Evolutionary conservation across 148 eudicot species (phyloP).

Genomic region (Amaranthus cruentus): DNA sequence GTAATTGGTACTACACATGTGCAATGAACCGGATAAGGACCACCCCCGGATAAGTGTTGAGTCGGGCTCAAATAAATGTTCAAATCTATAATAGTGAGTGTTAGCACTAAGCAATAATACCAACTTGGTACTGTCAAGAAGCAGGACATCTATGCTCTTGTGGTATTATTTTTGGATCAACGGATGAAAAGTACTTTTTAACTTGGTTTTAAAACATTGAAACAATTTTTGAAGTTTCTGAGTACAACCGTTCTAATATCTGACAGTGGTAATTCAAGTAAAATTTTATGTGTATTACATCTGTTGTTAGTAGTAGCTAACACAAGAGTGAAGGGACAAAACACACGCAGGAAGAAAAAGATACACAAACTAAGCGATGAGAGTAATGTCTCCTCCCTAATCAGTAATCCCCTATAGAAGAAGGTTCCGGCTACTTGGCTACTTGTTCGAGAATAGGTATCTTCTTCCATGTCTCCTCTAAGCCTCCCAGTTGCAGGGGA

Average conservation of each 20-base stretch:
- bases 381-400: not conserved
- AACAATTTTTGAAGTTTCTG: no score
- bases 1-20: no score
- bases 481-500: conserved; percentile 51
- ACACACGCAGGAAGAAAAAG: conserved; percentile 1
- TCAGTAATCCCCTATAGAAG: not conserved
- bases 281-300: conserved; percentile 24
- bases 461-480: conserved; percentile 66
- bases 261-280: conserved; percentile 9
- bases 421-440: conserved; percentile 38
- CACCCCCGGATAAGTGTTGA: no score
- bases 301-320: conserved; percentile 34
- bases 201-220: no score
- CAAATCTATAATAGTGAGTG: no score
- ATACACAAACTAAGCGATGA: conserved; percentile 4
- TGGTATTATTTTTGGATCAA: no score
- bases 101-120: no score
- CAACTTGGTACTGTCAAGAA: no score
- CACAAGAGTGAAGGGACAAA: not conserved
- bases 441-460: conserved; percentile 54
- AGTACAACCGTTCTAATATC: not conserved
- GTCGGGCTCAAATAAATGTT: no score
- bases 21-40: no score
- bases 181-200: no score
- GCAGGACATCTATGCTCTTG: no score